Conservation (phyloP, 345 rosid genomes). For the Eucalyptus tenuipes region DNA sequence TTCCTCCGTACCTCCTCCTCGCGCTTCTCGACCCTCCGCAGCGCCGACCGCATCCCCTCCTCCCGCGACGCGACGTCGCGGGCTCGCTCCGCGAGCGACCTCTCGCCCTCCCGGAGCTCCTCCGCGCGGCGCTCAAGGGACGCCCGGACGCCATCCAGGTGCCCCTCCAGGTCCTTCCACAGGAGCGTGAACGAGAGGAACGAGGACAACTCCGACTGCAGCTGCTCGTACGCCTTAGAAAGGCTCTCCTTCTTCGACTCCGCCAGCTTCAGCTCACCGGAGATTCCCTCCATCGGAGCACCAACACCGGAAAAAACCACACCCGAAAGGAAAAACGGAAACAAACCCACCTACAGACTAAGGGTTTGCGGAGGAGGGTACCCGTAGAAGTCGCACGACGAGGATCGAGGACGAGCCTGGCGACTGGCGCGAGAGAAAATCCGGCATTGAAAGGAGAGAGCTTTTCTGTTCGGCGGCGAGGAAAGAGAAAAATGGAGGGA, state of each 20-base stretch:
- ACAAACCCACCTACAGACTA: neutral
- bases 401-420: neutral
- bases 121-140: neutral
- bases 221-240: neutral
- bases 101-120: neutral
- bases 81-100: neutral
- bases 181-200: neutral
- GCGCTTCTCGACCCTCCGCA: neutral
- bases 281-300: neutral
- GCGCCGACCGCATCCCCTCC: neutral
- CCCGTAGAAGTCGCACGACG: neutral
- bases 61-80: neutral
- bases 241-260: neutral
- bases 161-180: conserved; percentile 2
- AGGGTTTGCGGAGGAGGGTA: neutral
- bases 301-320: neutral
- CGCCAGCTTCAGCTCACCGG: neutral
- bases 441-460: neutral
- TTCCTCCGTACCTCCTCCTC: neutral
- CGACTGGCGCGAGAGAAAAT: neutral
- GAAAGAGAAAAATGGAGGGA: neutral
- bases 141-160: neutral
- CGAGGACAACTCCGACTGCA: neutral
- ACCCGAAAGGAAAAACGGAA: neutral
- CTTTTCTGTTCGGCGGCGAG: neutral